These are phyloP conservation scores for Ceratobasidium sp. DNA, from an alignment of 1,284 basidiomycete genomes.

Conservation along the genomic window DNA sequence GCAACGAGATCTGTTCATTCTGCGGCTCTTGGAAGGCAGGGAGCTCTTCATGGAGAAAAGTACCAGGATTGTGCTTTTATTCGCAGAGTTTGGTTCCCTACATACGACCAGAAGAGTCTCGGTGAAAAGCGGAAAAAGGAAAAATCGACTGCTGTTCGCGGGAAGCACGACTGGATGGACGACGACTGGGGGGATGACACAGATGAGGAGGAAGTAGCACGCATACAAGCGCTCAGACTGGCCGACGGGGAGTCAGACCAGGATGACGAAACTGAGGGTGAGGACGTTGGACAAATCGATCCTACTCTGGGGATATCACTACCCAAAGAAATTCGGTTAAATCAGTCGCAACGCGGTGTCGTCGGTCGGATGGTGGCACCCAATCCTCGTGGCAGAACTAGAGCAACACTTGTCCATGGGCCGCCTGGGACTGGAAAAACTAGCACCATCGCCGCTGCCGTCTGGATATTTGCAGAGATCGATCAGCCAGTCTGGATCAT, in stretches of 20 bases:
- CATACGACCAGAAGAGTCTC: background rate
- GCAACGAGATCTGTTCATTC: constrained; percentile 34
- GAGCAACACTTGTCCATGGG: constrained; percentile 61
- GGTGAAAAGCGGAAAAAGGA: constrained; percentile 9
- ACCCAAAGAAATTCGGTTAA: constrained; percentile 1
- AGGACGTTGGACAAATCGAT: background rate
- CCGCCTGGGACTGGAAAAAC: constrained; percentile 68
- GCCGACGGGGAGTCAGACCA: constrained; percentile 1
- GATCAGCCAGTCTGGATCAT: constrained; percentile 69
- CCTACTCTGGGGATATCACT: constrained; percentile 12
- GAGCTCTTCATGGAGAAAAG: constrained; percentile 17
- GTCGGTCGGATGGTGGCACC: constrained; percentile 35
- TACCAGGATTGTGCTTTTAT: constrained; percentile 37
- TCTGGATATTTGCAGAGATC: constrained; percentile 54
- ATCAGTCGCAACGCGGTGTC: constrained; percentile 20
- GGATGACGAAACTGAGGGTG: constrained; percentile 30
- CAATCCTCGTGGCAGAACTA: background rate
- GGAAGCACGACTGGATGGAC: constrained; percentile 7
- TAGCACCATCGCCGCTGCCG: constrained; percentile 68
- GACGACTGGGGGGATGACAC: constrained; percentile 29
- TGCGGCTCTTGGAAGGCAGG: constrained; percentile 36
- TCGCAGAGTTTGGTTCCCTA: constrained; percentile 41
- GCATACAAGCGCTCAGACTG: background rate
- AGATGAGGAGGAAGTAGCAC: constrained; percentile 20
- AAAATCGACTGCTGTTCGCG: background rate